These are phyloP conservation scores for Pinus tabuliformis DNA, from an alignment of 75 land plant species.

Conservation along the genomic window DNA sequence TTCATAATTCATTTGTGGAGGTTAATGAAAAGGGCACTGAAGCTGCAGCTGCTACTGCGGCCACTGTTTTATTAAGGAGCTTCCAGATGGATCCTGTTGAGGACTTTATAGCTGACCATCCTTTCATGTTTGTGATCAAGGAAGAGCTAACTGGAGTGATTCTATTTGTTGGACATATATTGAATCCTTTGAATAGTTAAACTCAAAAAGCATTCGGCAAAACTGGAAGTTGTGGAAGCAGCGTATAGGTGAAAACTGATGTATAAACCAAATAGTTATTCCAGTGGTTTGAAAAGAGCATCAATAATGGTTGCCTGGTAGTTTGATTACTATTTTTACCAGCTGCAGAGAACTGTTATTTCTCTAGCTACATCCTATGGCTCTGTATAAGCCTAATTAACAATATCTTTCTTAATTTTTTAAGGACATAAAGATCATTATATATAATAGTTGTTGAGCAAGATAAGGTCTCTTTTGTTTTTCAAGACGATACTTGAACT, in stretches of 20 bases:
- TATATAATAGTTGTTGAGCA: no score
- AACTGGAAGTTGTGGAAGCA: not conserved
- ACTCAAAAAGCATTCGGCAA: not conserved
- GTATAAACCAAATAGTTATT: not conserved
- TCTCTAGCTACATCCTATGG: no score
- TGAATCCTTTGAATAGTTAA: constrained; percentile 39
- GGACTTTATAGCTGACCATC: constrained; percentile 91
- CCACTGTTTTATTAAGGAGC: no score
- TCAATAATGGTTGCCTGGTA: no score
- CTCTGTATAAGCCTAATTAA: no score
- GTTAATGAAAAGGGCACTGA: constrained; percentile 97
- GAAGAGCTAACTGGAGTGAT: constrained; percentile 74
- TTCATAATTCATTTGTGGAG: constrained; percentile 83
- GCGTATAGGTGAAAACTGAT: not conserved
- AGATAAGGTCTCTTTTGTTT: no score
- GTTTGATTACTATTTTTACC: not conserved
- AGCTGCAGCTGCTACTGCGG: constrained; percentile 81
- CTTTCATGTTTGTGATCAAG: constrained; percentile 75
- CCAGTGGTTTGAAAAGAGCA: not conserved
- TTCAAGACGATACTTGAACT: no score
- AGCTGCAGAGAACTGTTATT: no score
- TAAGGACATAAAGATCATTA: no score
- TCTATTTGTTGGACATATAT: constrained; percentile 73
- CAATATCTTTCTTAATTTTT: no score
- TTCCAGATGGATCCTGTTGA: not conserved